Evolutionary conservation across 1,139 yeast genomes (phyloP), one percentile per base, ranked within the genome.

Genomic region (Candida sanyaensis): DNA sequence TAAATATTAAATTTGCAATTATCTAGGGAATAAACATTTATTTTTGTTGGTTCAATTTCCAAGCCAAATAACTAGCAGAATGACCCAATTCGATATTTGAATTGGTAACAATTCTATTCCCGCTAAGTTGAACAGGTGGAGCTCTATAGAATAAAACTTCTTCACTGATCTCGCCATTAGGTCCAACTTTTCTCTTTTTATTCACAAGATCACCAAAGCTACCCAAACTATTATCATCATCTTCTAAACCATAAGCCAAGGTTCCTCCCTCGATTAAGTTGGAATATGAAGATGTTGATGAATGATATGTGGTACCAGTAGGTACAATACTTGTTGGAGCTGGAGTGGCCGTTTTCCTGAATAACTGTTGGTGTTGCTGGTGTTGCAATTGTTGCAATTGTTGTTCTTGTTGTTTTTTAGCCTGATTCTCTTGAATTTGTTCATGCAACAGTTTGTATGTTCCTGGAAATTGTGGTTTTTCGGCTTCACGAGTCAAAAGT

Each of bases 121-220:
- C 68, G 13, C 84, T 67, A 45, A 77, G 71, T 8, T 51, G 33
- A 6, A 86, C 70, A 10, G 96, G 96, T 6, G 96, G 91, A 2
- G 93, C 82, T 52, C 89, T 78, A 65, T 85, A 89, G 92, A 96
- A 91, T 21, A 88, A 68, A 37, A 86, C 70, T 48, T 86, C 87
- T 24, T 50, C 44, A 29, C 45, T 55, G 6, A 48, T 53, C 41
- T 59, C 50, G 10, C 53, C 62, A 33, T 55, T 48, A 43, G 53
- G 50, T 43, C 60, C 65, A 17, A 57, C 41, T 48, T 62, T 59
- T 49, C 62, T 61, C 53, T 65, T 69, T 47, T 53, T 53, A 50
- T 59, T 65, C 12, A 60, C 57, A 28, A 50, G 50, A 9, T 60
- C 63, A 45, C 62, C 62, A 13, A 60, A 31, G 6, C 60, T 64